phyloP scores from a whole-genome alignment of 441 rosid genomes.

The Eruca vesicaria region DNA sequence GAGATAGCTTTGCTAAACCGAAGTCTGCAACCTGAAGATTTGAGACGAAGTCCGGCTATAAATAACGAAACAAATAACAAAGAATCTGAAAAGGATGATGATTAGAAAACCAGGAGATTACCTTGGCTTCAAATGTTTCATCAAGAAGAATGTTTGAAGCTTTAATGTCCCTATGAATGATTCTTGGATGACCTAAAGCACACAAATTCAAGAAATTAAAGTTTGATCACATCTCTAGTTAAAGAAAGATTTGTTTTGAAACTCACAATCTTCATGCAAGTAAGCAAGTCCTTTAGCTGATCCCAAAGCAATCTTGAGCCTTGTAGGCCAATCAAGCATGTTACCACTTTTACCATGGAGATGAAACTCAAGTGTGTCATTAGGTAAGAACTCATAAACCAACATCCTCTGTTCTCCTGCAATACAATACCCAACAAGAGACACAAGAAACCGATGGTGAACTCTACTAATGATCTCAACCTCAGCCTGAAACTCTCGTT shows the following conservation, averaged over 20 bases:
- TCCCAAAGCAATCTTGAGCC: conserved; percentile 79
- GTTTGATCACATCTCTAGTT: neutral
- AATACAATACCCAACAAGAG: conserved; percentile 77
- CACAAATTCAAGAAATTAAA: neutral
- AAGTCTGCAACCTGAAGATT: conserved; percentile 77
- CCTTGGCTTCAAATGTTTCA: conserved; percentile 63
- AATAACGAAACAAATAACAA: neutral
- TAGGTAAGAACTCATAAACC: conserved; percentile 83
- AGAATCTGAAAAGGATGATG: neutral
- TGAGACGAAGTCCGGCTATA: neutral
- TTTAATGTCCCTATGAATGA: conserved; percentile 89
- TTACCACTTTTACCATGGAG: conserved; percentile 62
- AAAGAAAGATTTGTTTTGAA: neutral
- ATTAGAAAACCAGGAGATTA: neutral
- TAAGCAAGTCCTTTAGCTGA: conserved; percentile 84
- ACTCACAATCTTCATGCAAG: conserved; percentile 53
- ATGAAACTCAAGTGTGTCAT: conserved; percentile 79
- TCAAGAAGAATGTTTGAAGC: conserved; percentile 83
- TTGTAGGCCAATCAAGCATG: conserved; percentile 63
- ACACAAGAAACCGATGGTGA: conserved; percentile 86
- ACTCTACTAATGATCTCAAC: conserved; percentile 90
- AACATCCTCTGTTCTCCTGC: conserved; percentile 57
- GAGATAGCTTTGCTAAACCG: conserved; percentile 78
- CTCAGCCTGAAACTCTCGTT: conserved; percentile 73
- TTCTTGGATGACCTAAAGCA: conserved; percentile 72